Percentiles rank a stretch among this genome's conserved stretches.
Conservation (phyloP, 2,329 filamentous ascomycete species). For the Leptographium wingfieldii region DNA sequence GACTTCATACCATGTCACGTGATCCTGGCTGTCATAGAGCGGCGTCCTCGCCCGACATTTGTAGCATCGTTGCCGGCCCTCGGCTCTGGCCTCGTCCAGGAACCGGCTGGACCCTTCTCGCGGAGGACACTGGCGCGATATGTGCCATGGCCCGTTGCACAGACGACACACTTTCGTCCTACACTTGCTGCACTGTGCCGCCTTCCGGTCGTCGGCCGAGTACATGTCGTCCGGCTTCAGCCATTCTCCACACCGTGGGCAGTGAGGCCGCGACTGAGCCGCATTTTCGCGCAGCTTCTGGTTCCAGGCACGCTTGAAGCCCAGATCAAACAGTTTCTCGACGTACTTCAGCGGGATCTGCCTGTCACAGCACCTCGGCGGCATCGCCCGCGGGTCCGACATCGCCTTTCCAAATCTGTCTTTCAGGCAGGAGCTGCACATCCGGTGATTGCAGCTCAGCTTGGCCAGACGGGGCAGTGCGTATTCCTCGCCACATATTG, state of each 20-base stretch:
- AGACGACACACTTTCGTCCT: slow-evolving; percentile 59
- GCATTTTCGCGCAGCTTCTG: slow-evolving; percentile 66
- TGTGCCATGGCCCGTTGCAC: slow-evolving; percentile 67
- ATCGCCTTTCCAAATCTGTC: slow-evolving; percentile 64
- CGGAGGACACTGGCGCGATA: slow-evolving; percentile 53
- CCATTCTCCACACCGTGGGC: slow-evolving; percentile 68
- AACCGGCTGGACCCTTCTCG: slow-evolving; percentile 53
- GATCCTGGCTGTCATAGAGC: slow-evolving; percentile 71
- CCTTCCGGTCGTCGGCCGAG: slow-evolving; percentile 46
- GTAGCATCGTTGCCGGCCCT: slow-evolving; percentile 66
- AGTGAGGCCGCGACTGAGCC: slow-evolving; percentile 64
- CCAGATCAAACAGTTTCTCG: slow-evolving; percentile 57
- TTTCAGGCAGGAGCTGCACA: slow-evolving; percentile 68
- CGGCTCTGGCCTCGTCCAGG: slow-evolving; percentile 50
- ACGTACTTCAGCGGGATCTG: slow-evolving; percentile 69
- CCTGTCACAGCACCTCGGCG: slow-evolving; percentile 65
- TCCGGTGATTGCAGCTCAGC: slow-evolving; percentile 66
- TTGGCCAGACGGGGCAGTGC: slow-evolving; percentile 52
- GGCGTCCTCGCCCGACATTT: slow-evolving; percentile 65
- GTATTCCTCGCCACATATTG: slow-evolving; percentile 60
- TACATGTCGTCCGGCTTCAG: slow-evolving; percentile 61
- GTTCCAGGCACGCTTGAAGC: slow-evolving; percentile 73
- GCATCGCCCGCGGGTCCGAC: slow-evolving; percentile 69
- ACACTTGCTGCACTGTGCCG: slow-evolving; percentile 59
- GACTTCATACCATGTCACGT: slow-evolving; percentile 67